Conservation (phyloP, 257 asterid genomes). For the Solanum okadae region DNA sequence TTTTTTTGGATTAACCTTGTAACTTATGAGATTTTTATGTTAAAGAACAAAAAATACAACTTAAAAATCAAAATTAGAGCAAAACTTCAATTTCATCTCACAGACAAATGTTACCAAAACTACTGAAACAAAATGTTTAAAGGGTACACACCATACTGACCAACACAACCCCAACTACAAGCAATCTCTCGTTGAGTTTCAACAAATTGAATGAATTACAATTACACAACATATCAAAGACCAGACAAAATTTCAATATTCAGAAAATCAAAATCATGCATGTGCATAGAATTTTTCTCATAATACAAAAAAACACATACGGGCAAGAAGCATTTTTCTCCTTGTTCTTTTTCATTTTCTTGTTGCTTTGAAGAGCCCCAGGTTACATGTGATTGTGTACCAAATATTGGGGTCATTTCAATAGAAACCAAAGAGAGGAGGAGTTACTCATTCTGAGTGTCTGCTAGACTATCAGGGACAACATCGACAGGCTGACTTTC, state of each 20-base stretch:
- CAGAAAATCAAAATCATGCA: not conserved
- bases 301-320: not conserved
- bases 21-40: too few species aligned
- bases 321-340: not conserved
- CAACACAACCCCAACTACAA: not conserved
- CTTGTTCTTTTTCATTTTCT: not conserved
- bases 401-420: not conserved
- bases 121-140: not conserved
- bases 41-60: too few species aligned
- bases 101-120: not conserved
- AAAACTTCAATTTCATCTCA: too few species aligned
- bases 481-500: slow-evolving; percentile 31
- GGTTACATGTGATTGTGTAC: not conserved
- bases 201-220: not conserved
- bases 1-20: too few species aligned
- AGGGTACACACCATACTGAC: not conserved
- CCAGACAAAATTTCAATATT: not conserved
- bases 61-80: too few species aligned
- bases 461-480: slow-evolving; percentile 42
- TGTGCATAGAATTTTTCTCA: not conserved
- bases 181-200: not conserved
- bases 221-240: not conserved
- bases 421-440: not conserved
- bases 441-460: not conserved
- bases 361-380: not conserved